Base-by-base conservation (phyloP, 2,329 filamentous ascomycete genomes). In the Dendryphion nanum region DNA sequence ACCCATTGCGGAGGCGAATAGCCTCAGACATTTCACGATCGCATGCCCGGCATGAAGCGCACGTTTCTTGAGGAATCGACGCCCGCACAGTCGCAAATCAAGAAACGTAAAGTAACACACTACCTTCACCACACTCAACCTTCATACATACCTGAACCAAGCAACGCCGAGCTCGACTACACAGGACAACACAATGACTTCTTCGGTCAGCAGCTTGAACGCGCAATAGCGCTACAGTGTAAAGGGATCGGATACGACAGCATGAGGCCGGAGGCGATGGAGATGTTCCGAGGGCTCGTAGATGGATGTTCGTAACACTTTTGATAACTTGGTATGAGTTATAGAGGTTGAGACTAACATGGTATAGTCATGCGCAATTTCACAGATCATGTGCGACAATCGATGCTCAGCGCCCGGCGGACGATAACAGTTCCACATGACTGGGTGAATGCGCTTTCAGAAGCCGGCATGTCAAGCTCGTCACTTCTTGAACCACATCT, bases 251-350 rank as follows among this genome's bases (percentile, higher is more conserved):
- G 79, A 3, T 82, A 80, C 52, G 75, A 78, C 20, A 57, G 71
- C 39, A 76, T 76, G 17, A 71, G 72, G 37, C 72, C 78, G 7
- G 68, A 72, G 17, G 81, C 78, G 28, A 53, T 83, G 46, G 76
- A 82, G 50, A 69, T 71, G 48, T 75, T 83, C 44, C 67, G 75
- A 37, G 69, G 67, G 39, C 65, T 74, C 29, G 70, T 75, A 16
- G 78, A 83, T 63, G 76, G 80, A 58, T 82, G 77, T 81, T 77
- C 52, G 76, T 47, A n/a, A n/a, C n/a, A n/a, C n/a, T n/a, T n/a
- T n/a, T n/a, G n/a, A n/a, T n/a, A n/a, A n/a, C n/a, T n/a, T n/a
- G n/a, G n/a, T n/a, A n/a, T n/a, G n/a, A n/a, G 8, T 26, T 32
- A 15, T 15, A 30, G 18, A 19, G 26, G 21, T 18, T 21, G 30